Percentiles rank a stretch among this genome's conserved stretches.
Conservation (phyloP, 805 yeast genomes). For the Saccharomycopsis sp. region DNA sequence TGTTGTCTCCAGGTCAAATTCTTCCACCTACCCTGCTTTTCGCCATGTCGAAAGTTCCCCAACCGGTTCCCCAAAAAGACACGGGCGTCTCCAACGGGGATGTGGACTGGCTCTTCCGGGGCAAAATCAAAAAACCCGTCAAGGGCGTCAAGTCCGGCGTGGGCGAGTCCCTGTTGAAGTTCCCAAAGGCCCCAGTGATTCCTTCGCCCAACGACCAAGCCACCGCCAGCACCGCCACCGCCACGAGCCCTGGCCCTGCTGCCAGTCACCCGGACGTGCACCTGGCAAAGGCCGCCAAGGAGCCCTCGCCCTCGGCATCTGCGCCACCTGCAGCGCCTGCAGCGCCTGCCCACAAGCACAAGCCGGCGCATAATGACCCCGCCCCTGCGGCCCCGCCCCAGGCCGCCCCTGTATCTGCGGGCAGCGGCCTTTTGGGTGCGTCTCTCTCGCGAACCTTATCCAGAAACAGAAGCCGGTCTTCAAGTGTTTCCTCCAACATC, state of each 20-base stretch:
- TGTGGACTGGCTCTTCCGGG: constrained; percentile 80
- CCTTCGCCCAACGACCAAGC: constrained; percentile 17
- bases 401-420: neutral
- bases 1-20: neutral
- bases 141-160: constrained; percentile 21
- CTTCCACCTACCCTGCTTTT: neutral
- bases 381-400: constrained; percentile 21
- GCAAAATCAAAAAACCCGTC: constrained; percentile 57
- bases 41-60: constrained; percentile 2
- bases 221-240: neutral
- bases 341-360: constrained; percentile 21
- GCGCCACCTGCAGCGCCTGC: constrained; percentile 18
- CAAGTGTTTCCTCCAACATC: constrained; percentile 12
- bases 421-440: neutral
- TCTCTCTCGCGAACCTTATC: neutral
- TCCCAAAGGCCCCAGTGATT: constrained; percentile 19
- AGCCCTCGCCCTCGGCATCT: constrained; percentile 15
- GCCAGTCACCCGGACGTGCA: neutral
- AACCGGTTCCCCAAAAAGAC: constrained; percentile 3
- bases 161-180: constrained; percentile 3
- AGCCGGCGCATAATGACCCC: constrained; percentile 22
- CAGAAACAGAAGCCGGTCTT: constrained; percentile 16
- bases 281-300: neutral
- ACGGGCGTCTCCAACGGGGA: constrained; percentile 65
- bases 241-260: neutral